Evolutionary conservation across 305 asterid species (phyloP), one percentile per base, ranked within the genome.

Genomic region (Fraxinus latifolia): DNA sequence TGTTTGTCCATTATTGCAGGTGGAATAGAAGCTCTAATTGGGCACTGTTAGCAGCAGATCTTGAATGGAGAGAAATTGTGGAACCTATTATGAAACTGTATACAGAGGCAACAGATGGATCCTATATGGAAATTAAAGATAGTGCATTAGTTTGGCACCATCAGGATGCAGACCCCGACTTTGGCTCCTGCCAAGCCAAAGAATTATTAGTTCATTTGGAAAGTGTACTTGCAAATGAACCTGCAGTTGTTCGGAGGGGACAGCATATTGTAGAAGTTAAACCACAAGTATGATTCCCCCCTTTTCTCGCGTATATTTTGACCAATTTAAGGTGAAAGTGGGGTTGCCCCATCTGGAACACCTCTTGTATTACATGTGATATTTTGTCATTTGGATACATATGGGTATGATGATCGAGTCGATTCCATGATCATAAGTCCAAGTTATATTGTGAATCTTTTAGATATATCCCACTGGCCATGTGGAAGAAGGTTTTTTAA

Each of bases 61-160:
- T 94, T 79, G 95, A 91, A n/a, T 94, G 98, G 98, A 92, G 90
- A 84, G 89, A 87, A 74, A 91, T 94, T 71, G 98, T 91, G 78
- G 93, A 89, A 78, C 98, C 98, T 37, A 91, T 94, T 31, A 92
- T 94, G 98, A 88, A 88, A 33, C 90, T 44, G 42, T 94, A 94
- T 83, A 91, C 93, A 0, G 98, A 94, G 83, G 89, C 98, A 68
- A 94, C 98, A 8, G 98, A 94, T 88, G 98, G 98, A 76, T 94
- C 97, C 15, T 83, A 34, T 60, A 91, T 94, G 78, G 98, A 94
- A 87, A 86, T 84, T 29, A 94, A 94, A 88, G 97, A 94, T 85
- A 94, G 92, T 83, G 97, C 96, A n/a, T 76, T 94, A 83, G 97
- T 94, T 85, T 94, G 98, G 98, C 98, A 94, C 83, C 93, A 91